A percentile compares a stretch with the other conserved stretches of the same genome.
Conservation (phyloP, 805 yeast species). For the Starmerella bombicola region DNA sequence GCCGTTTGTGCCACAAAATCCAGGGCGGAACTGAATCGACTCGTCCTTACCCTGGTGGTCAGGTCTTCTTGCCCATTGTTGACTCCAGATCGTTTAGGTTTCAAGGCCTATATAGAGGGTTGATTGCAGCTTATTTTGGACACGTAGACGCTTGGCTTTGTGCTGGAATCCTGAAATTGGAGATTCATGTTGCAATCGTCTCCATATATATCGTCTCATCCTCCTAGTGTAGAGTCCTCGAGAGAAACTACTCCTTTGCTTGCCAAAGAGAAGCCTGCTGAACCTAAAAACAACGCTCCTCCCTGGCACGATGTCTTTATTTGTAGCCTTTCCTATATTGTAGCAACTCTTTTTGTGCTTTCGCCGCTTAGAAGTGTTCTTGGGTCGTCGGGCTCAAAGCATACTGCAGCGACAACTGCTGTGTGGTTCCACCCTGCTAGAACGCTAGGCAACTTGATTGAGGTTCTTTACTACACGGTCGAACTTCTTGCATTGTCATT, state of each 20-base stretch:
- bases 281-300: conserved; percentile 1
- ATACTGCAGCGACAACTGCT: conserved; percentile 67
- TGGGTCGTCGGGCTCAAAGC: conserved; percentile 63
- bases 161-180: no score
- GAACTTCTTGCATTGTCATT: conserved; percentile 39
- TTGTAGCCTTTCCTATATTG: conserved; percentile 59
- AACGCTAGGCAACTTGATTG: conserved; percentile 68
- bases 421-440: conserved; percentile 78
- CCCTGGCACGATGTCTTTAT: conserved; percentile 24
- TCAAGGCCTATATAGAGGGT: no score
- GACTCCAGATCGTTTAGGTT: no score
- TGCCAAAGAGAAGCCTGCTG: background rate
- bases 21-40: no score
- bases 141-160: no score
- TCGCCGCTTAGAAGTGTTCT: conserved; percentile 34
- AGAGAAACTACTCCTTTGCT: conserved; percentile 6
- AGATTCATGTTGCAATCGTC: no score
- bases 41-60: no score
- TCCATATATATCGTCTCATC: no score
- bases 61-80: no score
- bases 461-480: conserved; percentile 55
- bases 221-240: background rate
- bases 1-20: no score
- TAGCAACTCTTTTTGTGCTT: conserved; percentile 66
- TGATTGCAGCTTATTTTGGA: no score